Base-by-base conservation (phyloP, 1,284 basidiomycete genomes). In the Calocybe gambosa region DNA sequence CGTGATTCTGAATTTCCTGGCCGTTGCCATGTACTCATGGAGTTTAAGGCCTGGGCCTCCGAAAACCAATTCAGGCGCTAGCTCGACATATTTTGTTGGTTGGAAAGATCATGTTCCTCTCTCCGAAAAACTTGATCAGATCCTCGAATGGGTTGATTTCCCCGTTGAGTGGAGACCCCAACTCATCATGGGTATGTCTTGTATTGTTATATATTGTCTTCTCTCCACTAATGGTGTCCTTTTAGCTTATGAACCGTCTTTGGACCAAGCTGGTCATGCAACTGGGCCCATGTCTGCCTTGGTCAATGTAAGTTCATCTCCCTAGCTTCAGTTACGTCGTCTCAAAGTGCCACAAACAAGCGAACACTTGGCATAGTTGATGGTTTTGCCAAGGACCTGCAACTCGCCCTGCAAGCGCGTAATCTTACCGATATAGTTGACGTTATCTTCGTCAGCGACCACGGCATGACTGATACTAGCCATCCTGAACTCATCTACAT, bases 381-480 rank as follows among this genome's bases (percentile, higher is more conserved):
- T 60, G 59, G 60, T 7, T 94, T 94, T 56, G 82, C 90, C 1
- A 80, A 75, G 46, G 69, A 81, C 40, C 65, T 96, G 10, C 78
- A 85, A 50, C 62, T 66, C 1, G 71, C 76, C 1, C 66, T 95
- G 25, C 73, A 73, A 23, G 65, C 69, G n/a, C 78, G 93, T 1
- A 89, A 93, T 58, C 70, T 94, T 25, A 80, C 78, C 1, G 77
- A 86, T 29, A 85, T 95, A 21, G 85, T 94, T 23, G 89, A 96
- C 61, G 72, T 96, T 21, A 75, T 95, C 20, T 91, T 94, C 56
- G 89, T 96, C 42, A 89, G 85, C 49, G 93, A 96, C 63, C 93
- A 96, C 60, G 93, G 93, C 2, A 95, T 96, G 93, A 85, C 83
- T 0, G 83, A 85, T 55, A 94, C 91, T 6, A 83, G 80, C 51